Percentiles rank a stretch among this genome's conserved stretches.
These are phyloP conservation scores for Arachnopeziza araneosa DNA, from an alignment of 2,329 filamentous ascomycete species.

Conservation along the genomic window DNA sequence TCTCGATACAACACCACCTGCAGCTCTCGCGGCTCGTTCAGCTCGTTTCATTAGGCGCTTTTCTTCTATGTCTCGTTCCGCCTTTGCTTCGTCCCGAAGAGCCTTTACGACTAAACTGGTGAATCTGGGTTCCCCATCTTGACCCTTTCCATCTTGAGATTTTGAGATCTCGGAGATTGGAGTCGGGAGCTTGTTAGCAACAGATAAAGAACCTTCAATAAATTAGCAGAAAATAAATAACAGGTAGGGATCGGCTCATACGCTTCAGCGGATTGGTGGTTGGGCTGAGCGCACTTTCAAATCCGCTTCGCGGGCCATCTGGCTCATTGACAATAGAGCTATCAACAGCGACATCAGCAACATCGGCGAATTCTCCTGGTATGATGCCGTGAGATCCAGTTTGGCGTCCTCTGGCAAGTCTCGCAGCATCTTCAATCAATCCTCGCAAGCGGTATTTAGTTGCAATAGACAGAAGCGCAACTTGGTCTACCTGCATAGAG, in stretches of 20 bases:
- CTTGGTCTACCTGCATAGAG: conserved; percentile 71
- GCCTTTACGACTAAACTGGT: conserved; percentile 40
- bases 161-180: conserved; percentile 43
- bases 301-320: conserved; percentile 30
- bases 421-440: conserved; percentile 71
- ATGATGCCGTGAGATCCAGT: conserved; percentile 74
- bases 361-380: conserved; percentile 68
- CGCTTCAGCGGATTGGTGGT: conserved; percentile 54
- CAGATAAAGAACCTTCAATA: conserved; percentile 26
- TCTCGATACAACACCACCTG: conserved; percentile 39
- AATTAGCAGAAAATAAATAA: conserved; percentile 19
- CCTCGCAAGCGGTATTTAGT: conserved; percentile 73
- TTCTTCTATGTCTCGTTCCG: conserved; percentile 69
- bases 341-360: conserved; percentile 50
- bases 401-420: conserved; percentile 65
- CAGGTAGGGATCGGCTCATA: conserved; percentile 35
- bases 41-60: conserved; percentile 61
- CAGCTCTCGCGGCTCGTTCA: conserved; percentile 45
- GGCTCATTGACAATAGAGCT: conserved; percentile 28
- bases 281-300: conserved; percentile 48
- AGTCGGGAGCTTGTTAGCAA: conserved; percentile 38
- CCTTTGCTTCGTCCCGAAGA: conserved; percentile 57
- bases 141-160: conserved; percentile 36
- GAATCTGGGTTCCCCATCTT: conserved; percentile 8
- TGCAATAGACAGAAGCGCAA: conserved; percentile 76